Evolutionary conservation across 192 early-diverging fungal species (phyloP).

Genomic region (Entomortierella lignicola): DNA sequence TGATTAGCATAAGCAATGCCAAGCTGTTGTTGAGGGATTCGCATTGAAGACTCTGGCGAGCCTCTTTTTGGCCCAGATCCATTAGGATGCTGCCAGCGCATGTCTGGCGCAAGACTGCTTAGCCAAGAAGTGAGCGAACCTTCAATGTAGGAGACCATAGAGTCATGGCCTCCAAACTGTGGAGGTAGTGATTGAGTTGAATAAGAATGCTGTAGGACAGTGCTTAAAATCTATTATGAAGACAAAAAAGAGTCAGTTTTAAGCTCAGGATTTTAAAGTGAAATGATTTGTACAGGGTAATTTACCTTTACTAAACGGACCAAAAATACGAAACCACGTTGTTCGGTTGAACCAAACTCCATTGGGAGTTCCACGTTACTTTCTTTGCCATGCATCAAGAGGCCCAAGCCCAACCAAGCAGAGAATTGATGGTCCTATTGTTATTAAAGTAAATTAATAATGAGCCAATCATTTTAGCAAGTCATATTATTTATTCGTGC

Average conservation of each 20-base stretch:
- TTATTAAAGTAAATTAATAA: too few species aligned
- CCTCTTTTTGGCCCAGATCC: constrained; percentile 3
- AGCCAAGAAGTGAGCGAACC: constrained; percentile 53
- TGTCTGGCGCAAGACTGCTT: constrained; percentile 41
- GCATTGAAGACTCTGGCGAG: constrained; percentile 19
- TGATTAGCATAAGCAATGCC: not conserved
- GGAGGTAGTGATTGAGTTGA: constrained; percentile 44
- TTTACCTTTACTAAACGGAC: constrained; percentile 50
- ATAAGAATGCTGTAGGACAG: constrained; percentile 51
- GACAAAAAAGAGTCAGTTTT: not conserved
- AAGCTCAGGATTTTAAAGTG: not conserved
- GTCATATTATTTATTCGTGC: too few species aligned
- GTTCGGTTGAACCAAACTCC: constrained; percentile 6
- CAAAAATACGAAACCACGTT: constrained; percentile 42
- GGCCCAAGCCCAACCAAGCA: constrained; percentile 37
- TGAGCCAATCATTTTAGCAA: too few species aligned
- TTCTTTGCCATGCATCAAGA: constrained; percentile 48
- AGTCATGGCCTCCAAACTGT: constrained; percentile 50
- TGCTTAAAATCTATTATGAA: constrained; percentile 30
- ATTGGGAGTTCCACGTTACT: constrained; percentile 39
- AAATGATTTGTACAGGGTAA: too few species aligned
- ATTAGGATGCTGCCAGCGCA: constrained; percentile 47
- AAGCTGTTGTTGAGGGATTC: constrained; percentile 6
- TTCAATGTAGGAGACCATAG: constrained; percentile 49
- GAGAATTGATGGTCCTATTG: constrained; percentile 55